Evolutionary conservation across 345 rosid genomes (phyloP).

Genomic region (Psidium guajava): DNA sequence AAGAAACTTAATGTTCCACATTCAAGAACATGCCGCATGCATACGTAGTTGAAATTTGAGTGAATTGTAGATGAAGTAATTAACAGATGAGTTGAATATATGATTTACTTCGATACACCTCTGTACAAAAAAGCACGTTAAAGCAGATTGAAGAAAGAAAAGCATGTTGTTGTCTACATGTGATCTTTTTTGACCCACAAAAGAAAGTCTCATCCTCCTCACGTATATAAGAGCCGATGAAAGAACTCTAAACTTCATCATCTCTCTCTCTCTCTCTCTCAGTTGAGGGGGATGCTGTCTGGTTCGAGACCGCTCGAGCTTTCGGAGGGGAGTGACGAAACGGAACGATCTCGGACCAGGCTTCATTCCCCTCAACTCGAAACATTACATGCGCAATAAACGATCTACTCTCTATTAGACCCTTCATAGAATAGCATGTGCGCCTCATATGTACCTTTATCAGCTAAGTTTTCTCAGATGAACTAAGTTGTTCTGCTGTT

Average conservation of each 20-base stretch:
- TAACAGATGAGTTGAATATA: background rate
- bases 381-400: background rate
- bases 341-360: constrained; percentile 54
- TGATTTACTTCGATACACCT: background rate
- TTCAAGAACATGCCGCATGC: background rate
- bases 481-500: background rate
- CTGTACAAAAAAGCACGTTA: background rate
- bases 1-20: background rate
- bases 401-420: background rate
- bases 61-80: background rate
- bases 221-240: background rate
- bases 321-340: background rate
- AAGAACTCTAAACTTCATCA: background rate
- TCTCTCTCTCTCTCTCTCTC: background rate
- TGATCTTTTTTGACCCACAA: background rate
- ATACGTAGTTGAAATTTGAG: background rate
- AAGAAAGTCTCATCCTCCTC: background rate
- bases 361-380: constrained; percentile 45
- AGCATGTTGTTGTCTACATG: background rate
- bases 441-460: background rate
- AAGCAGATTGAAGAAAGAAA: background rate
- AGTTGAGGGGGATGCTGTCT: constrained; percentile 8
- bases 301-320: background rate
- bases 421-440: background rate
- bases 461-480: background rate